Evolutionary conservation across 2,329 filamentous ascomycete species (phyloP).

Genomic region (Diaporthe citrichinensis): DNA sequence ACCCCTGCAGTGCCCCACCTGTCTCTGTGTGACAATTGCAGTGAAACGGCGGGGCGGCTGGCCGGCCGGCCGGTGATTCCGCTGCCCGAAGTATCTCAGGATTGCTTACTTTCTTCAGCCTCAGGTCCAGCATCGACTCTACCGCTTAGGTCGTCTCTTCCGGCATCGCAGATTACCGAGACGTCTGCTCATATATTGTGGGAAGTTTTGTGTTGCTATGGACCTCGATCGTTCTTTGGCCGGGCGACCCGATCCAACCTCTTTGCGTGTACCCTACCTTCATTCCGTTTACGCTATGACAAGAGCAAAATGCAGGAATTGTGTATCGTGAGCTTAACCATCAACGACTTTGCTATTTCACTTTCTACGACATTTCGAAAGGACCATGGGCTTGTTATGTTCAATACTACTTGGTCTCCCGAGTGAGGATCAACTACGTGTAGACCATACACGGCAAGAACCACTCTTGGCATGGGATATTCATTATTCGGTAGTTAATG

Average conservation of each 20-base stretch:
- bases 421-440: neutral
- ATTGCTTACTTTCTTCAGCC: too few species aligned
- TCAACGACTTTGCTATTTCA: neutral
- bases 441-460: too few species aligned
- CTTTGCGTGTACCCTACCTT: neutral
- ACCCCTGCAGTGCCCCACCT: neutral
- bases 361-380: neutral
- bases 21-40: neutral
- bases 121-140: neutral
- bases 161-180: neutral
- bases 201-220: neutral
- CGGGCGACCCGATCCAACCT: neutral
- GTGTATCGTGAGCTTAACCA: neutral
- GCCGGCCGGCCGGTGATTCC: neutral
- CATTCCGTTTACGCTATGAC: too few species aligned
- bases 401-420: neutral
- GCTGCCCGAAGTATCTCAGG: neutral
- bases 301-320: too few species aligned
- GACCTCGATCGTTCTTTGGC: neutral
- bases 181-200: too few species aligned
- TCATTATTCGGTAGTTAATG: neutral
- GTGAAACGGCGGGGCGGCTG: neutral
- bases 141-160: too few species aligned
- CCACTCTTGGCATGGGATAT: too few species aligned
- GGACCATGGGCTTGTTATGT: too few species aligned